Base-by-base conservation (phyloP, 75 land plant genomes). In the Chamaecyparis obtusa region DNA sequence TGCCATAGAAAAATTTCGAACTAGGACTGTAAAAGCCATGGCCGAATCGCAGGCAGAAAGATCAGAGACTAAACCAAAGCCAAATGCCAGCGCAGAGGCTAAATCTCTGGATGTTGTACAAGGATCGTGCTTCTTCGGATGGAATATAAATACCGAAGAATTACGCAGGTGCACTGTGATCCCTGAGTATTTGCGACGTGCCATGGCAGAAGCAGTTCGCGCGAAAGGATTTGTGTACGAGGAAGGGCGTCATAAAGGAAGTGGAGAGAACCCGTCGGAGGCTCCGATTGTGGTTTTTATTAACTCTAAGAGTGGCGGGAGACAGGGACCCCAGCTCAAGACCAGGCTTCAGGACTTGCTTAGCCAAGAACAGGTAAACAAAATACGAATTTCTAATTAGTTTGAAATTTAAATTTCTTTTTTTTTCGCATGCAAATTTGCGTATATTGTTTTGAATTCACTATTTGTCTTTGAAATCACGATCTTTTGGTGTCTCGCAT, bases 141-240 rank as follows among this genome's bases (percentile, higher is more conserved):
- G 86, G 39, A 55, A 89, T 17, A 91, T 95, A 39, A 92, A 93
- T 30, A 89, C 85, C 64, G 92, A 89, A 56, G 93, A 93, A 0
- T 88, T 98, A n/a, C 75, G 85, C 79, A 56, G 83, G 35, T 69
- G 74, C 85, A 80, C 96, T 7, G 32, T 89, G 72, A 92, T 97
- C 21, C 99, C 99, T 16, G 87, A 86, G 85, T 94, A 97, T 84
- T 87, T 98, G 9, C 84, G 96, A 6, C 74, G 67, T 54, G 93
- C 96, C 30, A 94, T 98, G 94, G 67, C 83, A 17, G 92, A 90
- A 43, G 92, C 99, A 9, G 91, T 98, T 17, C 46, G 46, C 51
- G 48, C 86, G 33, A 95, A 92, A 76, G 91, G 89, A 36, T 69
- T 86, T 43, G 83, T 81, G 5, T 81, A 81, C 3, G 83, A 81